These are phyloP conservation scores for Lactarius pseudohatsudake DNA, from an alignment of 768 basidiomycete genomes.

Conservation along the genomic window DNA sequence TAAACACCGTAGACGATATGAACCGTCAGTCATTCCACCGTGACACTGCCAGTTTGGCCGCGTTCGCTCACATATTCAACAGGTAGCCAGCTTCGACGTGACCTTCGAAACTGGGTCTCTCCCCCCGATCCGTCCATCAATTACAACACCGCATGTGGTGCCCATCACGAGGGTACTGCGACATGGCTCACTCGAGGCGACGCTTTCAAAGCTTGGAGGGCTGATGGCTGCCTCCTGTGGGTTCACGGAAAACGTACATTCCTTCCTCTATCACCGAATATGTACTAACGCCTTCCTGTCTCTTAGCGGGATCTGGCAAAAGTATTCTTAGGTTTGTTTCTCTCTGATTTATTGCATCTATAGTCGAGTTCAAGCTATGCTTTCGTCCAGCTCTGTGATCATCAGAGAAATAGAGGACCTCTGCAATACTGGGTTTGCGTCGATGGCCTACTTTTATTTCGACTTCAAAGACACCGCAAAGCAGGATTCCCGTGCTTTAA, in stretches of 20 bases:
- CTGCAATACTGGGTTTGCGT: no score
- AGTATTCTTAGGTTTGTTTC: slow-evolving; percentile 4
- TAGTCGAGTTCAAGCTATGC: no score
- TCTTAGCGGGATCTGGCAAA: slow-evolving; percentile 14
- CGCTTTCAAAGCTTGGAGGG: not conserved
- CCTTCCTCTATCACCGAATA: not conserved
- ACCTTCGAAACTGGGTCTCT: slow-evolving; percentile 1
- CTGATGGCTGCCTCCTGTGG: not conserved
- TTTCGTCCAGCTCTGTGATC: no score
- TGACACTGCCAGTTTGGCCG: not conserved
- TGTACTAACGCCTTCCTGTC: not conserved
- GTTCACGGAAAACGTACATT: slow-evolving; percentile 2
- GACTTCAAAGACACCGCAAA: no score
- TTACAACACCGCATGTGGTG: not conserved
- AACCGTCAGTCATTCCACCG: not conserved
- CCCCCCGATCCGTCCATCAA: slow-evolving; percentile 9
- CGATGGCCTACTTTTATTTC: no score
- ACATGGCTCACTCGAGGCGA: not conserved
- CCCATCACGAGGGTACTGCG: not conserved
- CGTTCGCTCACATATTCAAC: not conserved
- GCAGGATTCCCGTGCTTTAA: no score
- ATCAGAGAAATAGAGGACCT: no score
- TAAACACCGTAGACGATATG: not conserved
- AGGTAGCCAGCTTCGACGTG: not conserved
- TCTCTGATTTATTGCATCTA: fast-evolving